A percentile compares a stretch with the other conserved stretches of the same genome.
Evolutionary conservation across 176 grass and related monocot genomes (phyloP).

Genomic region (Olyra latifolia): DNA sequence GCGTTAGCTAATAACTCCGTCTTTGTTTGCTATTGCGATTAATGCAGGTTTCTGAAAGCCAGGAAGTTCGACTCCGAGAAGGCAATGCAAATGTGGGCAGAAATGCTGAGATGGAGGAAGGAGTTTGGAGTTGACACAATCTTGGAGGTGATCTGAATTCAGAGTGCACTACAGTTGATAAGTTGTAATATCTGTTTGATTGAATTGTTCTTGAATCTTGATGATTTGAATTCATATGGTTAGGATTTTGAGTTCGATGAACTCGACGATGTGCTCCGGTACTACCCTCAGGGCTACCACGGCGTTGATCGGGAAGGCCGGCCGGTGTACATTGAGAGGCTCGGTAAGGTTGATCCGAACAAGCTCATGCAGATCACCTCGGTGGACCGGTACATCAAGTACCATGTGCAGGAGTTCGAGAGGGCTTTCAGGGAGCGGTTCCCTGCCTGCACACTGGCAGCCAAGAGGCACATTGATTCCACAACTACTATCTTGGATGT

Average conservation of each 20-base stretch:
- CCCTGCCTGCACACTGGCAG: conserved; percentile 62
- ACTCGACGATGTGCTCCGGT: conserved; percentile 45
- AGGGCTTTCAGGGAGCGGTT: conserved; percentile 65
- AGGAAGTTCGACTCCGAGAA: conserved; percentile 78
- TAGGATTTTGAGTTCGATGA: conserved; percentile 67
- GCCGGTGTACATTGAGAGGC: conserved; percentile 67
- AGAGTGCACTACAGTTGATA: neutral
- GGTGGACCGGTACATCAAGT: conserved; percentile 65
- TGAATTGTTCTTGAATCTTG: conserved; percentile 18
- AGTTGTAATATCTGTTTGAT: neutral
- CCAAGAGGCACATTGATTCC: conserved; percentile 69
- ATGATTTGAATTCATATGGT: neutral
- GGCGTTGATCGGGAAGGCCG: conserved; percentile 58
- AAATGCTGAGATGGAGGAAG: conserved; percentile 87
- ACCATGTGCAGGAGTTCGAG: conserved; percentile 79
- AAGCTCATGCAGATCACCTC: conserved; percentile 67
- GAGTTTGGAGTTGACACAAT: conserved; percentile 80
- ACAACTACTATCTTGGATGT: conserved; percentile 73
- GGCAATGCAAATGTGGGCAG: conserved; percentile 80
- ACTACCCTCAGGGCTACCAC: conserved; percentile 73
- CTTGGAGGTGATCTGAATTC: conserved; percentile 53
- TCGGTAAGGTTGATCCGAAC: conserved; percentile 57
- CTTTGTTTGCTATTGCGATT: neutral
- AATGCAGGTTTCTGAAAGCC: conserved; percentile 80
- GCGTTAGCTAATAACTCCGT: conserved; percentile 5